These are phyloP conservation scores for Salvia sclarea DNA, from an alignment of 305 asterid genomes.

Conservation along the genomic window DNA sequence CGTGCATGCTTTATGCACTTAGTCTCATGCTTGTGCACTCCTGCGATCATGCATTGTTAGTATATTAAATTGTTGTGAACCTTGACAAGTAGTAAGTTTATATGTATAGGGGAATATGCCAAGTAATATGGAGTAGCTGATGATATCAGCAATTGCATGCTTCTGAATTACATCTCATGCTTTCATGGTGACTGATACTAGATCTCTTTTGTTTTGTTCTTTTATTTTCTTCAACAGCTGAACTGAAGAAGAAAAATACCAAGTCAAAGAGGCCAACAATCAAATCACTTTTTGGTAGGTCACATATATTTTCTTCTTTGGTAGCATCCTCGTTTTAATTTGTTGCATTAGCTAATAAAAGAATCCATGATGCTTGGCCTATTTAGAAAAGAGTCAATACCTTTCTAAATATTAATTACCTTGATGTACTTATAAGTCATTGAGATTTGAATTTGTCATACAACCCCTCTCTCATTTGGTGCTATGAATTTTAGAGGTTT, in stretches of 20 bases:
- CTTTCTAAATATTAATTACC: not conserved
- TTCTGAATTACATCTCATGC: not conserved
- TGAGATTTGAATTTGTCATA: not conserved
- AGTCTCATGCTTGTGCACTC: not conserved
- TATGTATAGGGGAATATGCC: not conserved
- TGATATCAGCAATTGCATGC: constrained; percentile 15
- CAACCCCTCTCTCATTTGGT: not conserved
- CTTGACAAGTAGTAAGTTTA: constrained; percentile 7
- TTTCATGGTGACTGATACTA: constrained; percentile 12
- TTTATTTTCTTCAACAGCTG: constrained; percentile 57
- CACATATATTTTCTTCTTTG: constrained; percentile 15
- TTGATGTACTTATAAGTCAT: not conserved
- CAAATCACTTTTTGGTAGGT: constrained; percentile 85
- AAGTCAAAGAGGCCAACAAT: constrained; percentile 83
- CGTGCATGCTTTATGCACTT: not conserved
- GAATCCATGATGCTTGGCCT: not conserved
- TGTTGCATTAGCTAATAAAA: not conserved
- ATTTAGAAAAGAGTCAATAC: not conserved
- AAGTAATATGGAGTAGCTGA: not conserved
- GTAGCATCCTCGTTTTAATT: constrained; percentile 7
- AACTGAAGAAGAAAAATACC: constrained; percentile 79
- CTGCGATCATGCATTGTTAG: not conserved
- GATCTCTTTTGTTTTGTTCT: constrained; percentile 12
- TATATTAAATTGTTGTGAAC: not conserved
- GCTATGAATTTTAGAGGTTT: not conserved